A percentile compares a stretch with the other conserved stretches of the same genome.
phyloP scores from a whole-genome alignment of 345 rosid genomes.

The Linum lewisii region DNA sequence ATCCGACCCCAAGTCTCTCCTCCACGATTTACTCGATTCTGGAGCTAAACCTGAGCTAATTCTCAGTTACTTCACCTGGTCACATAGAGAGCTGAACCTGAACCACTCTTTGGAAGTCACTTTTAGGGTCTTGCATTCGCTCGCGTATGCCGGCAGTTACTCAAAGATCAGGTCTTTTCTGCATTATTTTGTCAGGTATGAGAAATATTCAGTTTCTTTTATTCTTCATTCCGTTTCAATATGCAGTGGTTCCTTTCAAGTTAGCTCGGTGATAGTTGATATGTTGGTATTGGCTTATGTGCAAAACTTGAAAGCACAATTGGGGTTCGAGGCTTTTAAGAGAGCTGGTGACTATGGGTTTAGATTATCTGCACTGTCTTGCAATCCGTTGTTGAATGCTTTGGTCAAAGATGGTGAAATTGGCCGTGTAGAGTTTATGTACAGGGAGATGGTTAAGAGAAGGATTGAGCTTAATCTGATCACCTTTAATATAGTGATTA shows the following conservation, averaged over 20 bases:
- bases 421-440: conserved; percentile 47
- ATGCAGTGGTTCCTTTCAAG: conserved; percentile 37
- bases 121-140: conserved; percentile 37
- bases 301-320: conserved; percentile 31
- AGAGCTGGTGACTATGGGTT: conserved; percentile 65
- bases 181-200: conserved; percentile 40
- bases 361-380: conserved; percentile 52
- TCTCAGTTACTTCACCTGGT: conserved; percentile 57
- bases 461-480: conserved; percentile 34
- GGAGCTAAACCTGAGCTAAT: conserved; percentile 42
- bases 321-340: conserved; percentile 61
- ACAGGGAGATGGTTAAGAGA: conserved; percentile 57
- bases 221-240: conserved; percentile 51
- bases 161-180: conserved; percentile 57
- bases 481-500: conserved; percentile 51
- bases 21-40: conserved; percentile 39
- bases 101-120: conserved; percentile 36
- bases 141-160: conserved; percentile 39
- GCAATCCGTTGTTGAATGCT: conserved; percentile 66
- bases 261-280: conserved; percentile 47
- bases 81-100: conserved; percentile 28
- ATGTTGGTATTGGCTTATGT: conserved; percentile 58
- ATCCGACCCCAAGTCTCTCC: conserved; percentile 26
- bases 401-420: conserved; percentile 39
- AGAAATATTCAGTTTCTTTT: conserved; percentile 33